Evolutionary conservation across 306 rosid genomes (phyloP), one percentile per base, ranked within the genome.

Genomic region (Cicer cuneatum): DNA sequence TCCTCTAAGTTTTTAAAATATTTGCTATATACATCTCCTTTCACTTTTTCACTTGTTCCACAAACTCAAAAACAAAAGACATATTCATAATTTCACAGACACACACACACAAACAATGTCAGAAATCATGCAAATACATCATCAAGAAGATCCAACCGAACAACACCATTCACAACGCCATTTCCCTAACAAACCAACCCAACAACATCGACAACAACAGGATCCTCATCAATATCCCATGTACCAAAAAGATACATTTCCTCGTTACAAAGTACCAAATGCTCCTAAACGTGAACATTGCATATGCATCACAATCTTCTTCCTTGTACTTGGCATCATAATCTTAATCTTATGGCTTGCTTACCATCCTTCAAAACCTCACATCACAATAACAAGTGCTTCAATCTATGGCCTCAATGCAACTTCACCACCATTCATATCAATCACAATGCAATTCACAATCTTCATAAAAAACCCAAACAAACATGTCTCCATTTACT

Each of bases 371-470:
- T 46, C 83, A 58, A 84, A 86, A 14, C 98, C 98, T 0, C 83
- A 54, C 9, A 86, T 94, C 87, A 71, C 67, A 5, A 85, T 94
- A n/a, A 67, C 83, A 45, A 83, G 86, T 0, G 94, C 89, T 10
- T 83, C 96, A 42, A 37, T 90, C 58, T 93, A 85, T 63, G 85
- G 84, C 41, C 88, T 93, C 84, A 93, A 93, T 76, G 41, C 78
- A 14, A 82, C 95, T 0, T 21, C 85, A 0, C 83, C 87, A 3
- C 90, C 89, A 0, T 77, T 74, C n/a, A 74, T 91, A 48, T 74
- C 91, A 69, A 54, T 89, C 79, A 54, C 89, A 59, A 76, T 90
- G 82, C 98, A 94, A 35, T 88, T 94, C 88, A 91, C 93, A 16
- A 13, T 94, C 77, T 49, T 85, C 61, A 83, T 87, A 0, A 75